Conservation (phyloP, 2,329 filamentous ascomycete genomes). For the Ascochyta koolunga region DNA sequence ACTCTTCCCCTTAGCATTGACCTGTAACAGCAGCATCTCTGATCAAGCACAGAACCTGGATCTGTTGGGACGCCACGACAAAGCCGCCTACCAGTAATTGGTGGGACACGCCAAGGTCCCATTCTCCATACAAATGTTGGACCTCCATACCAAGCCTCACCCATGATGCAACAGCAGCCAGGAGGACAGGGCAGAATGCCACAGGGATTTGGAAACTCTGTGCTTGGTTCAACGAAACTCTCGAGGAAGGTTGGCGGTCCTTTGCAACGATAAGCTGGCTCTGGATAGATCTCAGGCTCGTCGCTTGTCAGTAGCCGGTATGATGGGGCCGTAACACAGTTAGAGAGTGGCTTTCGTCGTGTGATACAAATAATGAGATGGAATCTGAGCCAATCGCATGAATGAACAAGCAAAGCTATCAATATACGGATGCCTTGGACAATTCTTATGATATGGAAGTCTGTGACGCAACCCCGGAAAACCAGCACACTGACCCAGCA, state of each 20-base stretch:
- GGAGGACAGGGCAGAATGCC: slow-evolving; percentile 27
- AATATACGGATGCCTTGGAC: background rate
- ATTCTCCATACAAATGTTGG: slow-evolving; percentile 24
- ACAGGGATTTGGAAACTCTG: slow-evolving; percentile 32
- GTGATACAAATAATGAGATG: background rate
- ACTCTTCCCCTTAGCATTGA: background rate
- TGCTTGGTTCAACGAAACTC: slow-evolving; percentile 35
- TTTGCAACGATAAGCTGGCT: slow-evolving; percentile 17
- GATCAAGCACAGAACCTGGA: slow-evolving; percentile 28
- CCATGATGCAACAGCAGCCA: slow-evolving; percentile 40
- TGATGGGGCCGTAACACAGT: too few species aligned
- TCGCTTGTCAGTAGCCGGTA: background rate
- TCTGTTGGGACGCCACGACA: slow-evolving; percentile 35
- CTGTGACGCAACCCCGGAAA: too few species aligned
- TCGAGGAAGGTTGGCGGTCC: slow-evolving; percentile 32
- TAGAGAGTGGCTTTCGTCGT: background rate
- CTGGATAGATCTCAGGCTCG: background rate
- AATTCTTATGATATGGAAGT: background rate
- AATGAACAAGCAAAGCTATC: too few species aligned
- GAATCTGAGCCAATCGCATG: background rate
- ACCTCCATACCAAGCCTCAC: slow-evolving; percentile 38
- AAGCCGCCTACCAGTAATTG: slow-evolving; percentile 38
- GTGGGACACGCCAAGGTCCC: slow-evolving; percentile 33
- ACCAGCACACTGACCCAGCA: too few species aligned
- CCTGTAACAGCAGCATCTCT: background rate